Evolutionary conservation across 495 filamentous ascomycete species (phyloP).

Genomic region (Aspergillus funiculosus): DNA sequence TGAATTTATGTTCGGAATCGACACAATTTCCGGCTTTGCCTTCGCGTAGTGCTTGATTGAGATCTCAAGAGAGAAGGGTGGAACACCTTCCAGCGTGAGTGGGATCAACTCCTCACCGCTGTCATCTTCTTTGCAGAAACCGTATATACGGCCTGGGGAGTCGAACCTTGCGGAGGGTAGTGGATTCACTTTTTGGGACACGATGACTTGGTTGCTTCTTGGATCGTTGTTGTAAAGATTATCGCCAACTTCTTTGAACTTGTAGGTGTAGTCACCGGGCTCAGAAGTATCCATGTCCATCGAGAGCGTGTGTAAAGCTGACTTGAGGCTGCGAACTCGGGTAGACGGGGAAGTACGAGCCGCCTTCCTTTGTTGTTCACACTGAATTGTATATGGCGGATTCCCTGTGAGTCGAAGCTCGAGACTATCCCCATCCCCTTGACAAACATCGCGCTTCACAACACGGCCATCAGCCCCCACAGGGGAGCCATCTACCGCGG

Average conservation of each 20-base stretch:
- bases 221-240: slow-evolving; percentile 72
- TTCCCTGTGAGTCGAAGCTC: slow-evolving; percentile 73
- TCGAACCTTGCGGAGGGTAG: slow-evolving; percentile 74
- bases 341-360: slow-evolving; percentile 55
- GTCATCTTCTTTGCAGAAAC: slow-evolving; percentile 83
- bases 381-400: slow-evolving; percentile 79
- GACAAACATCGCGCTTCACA: slow-evolving; percentile 76
- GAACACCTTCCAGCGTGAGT: slow-evolving; percentile 70
- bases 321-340: slow-evolving; percentile 60
- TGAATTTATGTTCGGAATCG: slow-evolving; percentile 67
- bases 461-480: slow-evolving; percentile 47
- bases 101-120: slow-evolving; percentile 78
- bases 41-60: slow-evolving; percentile 86
- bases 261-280: slow-evolving; percentile 78
- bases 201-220: slow-evolving; percentile 52
- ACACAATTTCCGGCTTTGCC: slow-evolving; percentile 70
- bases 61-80: slow-evolving; percentile 85
- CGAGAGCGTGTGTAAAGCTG: slow-evolving; percentile 62
- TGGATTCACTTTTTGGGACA: slow-evolving; percentile 77
- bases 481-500: slow-evolving; percentile 55
- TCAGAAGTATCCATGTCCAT: slow-evolving; percentile 78
- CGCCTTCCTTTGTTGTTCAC: slow-evolving; percentile 65
- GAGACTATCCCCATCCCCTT: slow-evolving; percentile 85
- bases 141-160: slow-evolving; percentile 89
- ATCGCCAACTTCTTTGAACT: slow-evolving; percentile 73